phyloP scores from a whole-genome alignment of 1,139 yeast species.

The Nakaseomyces nivariensis region DNA sequence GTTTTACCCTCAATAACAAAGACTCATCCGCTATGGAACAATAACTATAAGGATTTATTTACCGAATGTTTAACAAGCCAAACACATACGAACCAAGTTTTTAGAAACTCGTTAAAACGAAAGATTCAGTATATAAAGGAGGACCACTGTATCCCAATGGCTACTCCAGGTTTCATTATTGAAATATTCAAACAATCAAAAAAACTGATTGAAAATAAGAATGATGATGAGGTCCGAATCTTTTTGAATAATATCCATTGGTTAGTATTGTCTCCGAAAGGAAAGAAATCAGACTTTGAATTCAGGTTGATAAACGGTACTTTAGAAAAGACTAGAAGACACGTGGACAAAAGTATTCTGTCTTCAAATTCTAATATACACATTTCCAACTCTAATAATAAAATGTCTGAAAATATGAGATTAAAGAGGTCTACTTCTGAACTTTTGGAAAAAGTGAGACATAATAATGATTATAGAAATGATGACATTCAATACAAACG shows the following conservation, averaged over 20 bases:
- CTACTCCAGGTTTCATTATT: slow-evolving; percentile 27
- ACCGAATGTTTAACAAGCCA: slow-evolving; percentile 7
- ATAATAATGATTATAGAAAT: neutral
- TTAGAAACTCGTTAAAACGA: slow-evolving; percentile 26
- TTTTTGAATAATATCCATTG: slow-evolving; percentile 24
- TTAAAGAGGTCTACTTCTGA: slow-evolving; percentile 1
- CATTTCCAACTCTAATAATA: neutral
- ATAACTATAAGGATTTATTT: slow-evolving; percentile 24
- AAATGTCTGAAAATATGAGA: neutral
- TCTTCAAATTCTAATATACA: neutral
- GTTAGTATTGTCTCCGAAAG: slow-evolving; percentile 28
- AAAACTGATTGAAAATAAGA: neutral
- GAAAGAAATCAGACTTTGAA: slow-evolving; percentile 15
- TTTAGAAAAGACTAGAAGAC: neutral
- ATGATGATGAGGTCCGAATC: slow-evolving; percentile 4
- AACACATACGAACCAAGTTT: slow-evolving; percentile 17
- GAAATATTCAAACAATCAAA: slow-evolving; percentile 18
- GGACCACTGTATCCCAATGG: slow-evolving; percentile 34
- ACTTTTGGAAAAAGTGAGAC: slow-evolving; percentile 1
- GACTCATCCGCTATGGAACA: slow-evolving; percentile 26
- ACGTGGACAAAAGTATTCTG: slow-evolving; percentile 3
- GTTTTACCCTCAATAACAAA: slow-evolving; percentile 28
- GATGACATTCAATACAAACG: neutral
- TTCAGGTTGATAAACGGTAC: slow-evolving; percentile 7
- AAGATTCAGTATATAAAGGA: slow-evolving; percentile 38